Conservation (phyloP, 2,329 filamentous ascomycete species). For the Pestalotiopsis sp. region DNA sequence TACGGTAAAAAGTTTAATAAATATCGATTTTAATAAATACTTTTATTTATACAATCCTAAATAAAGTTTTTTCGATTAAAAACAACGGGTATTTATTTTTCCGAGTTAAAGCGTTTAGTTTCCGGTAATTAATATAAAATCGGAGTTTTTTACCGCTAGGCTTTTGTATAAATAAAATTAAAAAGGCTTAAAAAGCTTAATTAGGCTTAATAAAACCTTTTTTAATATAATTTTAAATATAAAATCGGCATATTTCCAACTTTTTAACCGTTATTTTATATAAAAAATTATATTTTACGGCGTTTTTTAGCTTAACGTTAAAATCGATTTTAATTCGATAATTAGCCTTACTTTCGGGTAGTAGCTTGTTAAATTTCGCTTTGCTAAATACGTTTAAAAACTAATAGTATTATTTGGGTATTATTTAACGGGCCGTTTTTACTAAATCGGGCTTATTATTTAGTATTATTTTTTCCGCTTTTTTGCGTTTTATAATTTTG, state of each 20-base stretch:
- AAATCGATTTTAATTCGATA: background rate
- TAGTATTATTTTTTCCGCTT: background rate
- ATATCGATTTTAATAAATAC: slow-evolving; percentile 16
- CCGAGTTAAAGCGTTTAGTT: slow-evolving; percentile 3
- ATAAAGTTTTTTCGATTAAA: slow-evolving; percentile 15
- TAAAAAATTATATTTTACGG: background rate
- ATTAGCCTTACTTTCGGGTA: background rate
- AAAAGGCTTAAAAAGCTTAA: background rate
- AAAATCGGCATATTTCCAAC: slow-evolving; percentile 11
- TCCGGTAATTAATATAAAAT: slow-evolving; percentile 15
- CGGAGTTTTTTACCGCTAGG: background rate
- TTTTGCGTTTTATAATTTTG: background rate
- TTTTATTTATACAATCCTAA: slow-evolving; percentile 4
- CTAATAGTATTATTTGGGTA: background rate
- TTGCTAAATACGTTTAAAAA: background rate
- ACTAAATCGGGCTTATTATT: background rate
- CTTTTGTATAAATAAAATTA: slow-evolving; percentile 7
- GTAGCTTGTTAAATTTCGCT: background rate
- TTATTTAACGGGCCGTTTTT: background rate
- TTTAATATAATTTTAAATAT: slow-evolving; percentile 1
- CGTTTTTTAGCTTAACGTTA: background rate
- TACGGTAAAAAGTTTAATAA: slow-evolving; percentile 11
- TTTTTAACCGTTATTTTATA: background rate
- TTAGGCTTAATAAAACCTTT: slow-evolving; percentile 13
- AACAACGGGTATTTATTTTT: slow-evolving; percentile 5